Evolutionary conservation across 2,329 filamentous ascomycete genomes (phyloP), one percentile per base, ranked within the genome.

Genomic region (Arachnopeziza araneosa): DNA sequence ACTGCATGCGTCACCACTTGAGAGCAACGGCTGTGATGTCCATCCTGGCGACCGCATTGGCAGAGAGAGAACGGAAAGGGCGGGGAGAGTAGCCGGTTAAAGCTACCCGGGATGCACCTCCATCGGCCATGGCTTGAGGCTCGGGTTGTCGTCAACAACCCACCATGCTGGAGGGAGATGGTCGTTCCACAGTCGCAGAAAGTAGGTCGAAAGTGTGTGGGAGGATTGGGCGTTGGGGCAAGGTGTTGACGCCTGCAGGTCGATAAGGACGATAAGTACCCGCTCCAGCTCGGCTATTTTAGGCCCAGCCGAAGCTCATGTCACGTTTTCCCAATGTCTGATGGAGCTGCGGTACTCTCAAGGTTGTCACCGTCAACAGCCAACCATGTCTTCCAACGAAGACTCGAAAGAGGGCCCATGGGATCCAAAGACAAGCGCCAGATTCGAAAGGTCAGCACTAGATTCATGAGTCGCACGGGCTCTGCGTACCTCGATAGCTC

Each of bases 381-480:
- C 24, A 24, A 59, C 54, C 54, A 71, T 71, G 69, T 60, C 68
- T 22, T 66, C 67, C 50, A 60, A 67, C 70, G 58, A 68, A 21
- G 72, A 77, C 24, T 50, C 63, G 24, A 61, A 66, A 23, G 58
- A 60, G 17, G 62, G 52, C 19, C 80, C 83, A 1, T 87, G 85
- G 80, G 78, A 79, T 67, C 78, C 81, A 63, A 78, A 86, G 61
- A 83, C 81, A 58, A 85, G 84, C 70, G 75, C 78, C 60, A 87
- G 85, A 68, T 91, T 90, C 69, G 77, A 86, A 67, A 81, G 78
- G 87, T 88, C 75, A 69, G 79, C 70, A 23, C 22, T 30, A 4
- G 26, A 4, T 30, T 30, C 9, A 9, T 30, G 26, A 30, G 26
- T 30, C 5, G 9, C 5, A 30, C 9, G 26, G 48, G 22, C 19